Evolutionary conservation across 306 rosid species (phyloP), one percentile per base, ranked within the genome.

Genomic region (Prosopis cineraria): DNA sequence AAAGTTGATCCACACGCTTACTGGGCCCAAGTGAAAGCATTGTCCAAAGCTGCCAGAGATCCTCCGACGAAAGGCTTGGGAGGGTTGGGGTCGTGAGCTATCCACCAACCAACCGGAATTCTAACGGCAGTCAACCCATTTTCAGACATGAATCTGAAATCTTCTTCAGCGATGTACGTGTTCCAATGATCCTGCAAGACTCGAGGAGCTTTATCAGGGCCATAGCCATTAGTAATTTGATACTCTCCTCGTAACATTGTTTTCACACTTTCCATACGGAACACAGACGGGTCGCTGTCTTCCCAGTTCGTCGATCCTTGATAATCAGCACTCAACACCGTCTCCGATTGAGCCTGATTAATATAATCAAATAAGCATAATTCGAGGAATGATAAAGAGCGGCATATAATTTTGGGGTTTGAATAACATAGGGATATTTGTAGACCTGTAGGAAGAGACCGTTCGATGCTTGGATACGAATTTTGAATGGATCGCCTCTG

Each of bases 81-180:
- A 11, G 94, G 94, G 20, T 70, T 70, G 39, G 91, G 87, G 77
- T 86, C 91, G 36, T 73, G 64, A 0, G 90, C 88, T 58, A 88
- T 86, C 89, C 94, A 90, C 94, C 91, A 90, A 7, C 94, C 94
- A 34, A 90, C 87, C 0, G 91, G 94, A 41, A 90, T 79, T 74
- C 94, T 84, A 17, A 88, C 94, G 0, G 91, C 89, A 74, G n/a
- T n/a, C n/a, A n/a, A n/a, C n/a, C n/a, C n/a, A n/a, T n/a, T n/a
- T n/a, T n/a, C n/a, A n/a, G n/a, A n/a, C n/a, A n/a, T n/a, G n/a
- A n/a, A n/a, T n/a, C n/a, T n/a, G n/a, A n/a, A n/a, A n/a, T n/a
- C n/a, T n/a, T n/a, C n/a, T n/a, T n/a, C n/a, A n/a, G n/a, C n/a
- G n/a, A n/a, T n/a, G n/a, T n/a, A n/a, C n/a, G 63, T 70, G 36